phyloP scores from a whole-genome alignment of 257 asterid genomes.

The Coffea eugenioides region DNA sequence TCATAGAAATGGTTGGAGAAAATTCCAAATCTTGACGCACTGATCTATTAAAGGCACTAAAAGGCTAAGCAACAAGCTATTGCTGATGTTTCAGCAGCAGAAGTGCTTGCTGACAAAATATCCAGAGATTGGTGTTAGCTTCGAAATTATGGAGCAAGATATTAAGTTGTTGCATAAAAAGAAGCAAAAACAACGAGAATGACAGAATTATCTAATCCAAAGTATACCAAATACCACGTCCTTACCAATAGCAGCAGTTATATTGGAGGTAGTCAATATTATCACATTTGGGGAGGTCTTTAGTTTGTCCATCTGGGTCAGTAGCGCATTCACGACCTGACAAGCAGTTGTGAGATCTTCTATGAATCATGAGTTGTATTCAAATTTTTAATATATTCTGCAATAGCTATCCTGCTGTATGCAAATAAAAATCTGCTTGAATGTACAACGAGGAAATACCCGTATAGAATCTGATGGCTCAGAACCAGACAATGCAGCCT shows the following conservation, averaged over 20 bases:
- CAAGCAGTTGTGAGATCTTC: constrained; percentile 14
- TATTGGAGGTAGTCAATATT: constrained; percentile 91
- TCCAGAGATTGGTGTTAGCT: not conserved
- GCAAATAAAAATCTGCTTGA: not conserved
- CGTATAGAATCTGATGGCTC: constrained; percentile 99
- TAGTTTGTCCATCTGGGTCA: constrained; percentile 94
- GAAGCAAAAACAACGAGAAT: not conserved
- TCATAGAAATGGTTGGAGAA: not conserved
- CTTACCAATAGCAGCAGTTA: constrained; percentile 95
- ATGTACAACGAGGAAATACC: constrained; percentile 42
- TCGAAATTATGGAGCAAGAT: not conserved
- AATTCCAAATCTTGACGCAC: not conserved
- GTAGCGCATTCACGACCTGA: constrained; percentile 97
- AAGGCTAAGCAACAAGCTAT: not conserved
- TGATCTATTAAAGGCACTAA: not conserved
- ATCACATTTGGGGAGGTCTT: constrained; percentile 90
- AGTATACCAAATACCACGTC: not conserved
- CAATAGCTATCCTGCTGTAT: not conserved
- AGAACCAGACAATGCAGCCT: constrained; percentile 96
- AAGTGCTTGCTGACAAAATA: not conserved
- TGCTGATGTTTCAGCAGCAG: not conserved
- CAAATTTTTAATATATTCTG: not conserved
- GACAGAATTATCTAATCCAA: not conserved
- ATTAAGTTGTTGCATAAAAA: not conserved
- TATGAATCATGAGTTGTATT: not conserved